These are phyloP conservation scores for Psidium friedrichsthalianum DNA, from an alignment of 345 rosid species.

Conservation along the genomic window DNA sequence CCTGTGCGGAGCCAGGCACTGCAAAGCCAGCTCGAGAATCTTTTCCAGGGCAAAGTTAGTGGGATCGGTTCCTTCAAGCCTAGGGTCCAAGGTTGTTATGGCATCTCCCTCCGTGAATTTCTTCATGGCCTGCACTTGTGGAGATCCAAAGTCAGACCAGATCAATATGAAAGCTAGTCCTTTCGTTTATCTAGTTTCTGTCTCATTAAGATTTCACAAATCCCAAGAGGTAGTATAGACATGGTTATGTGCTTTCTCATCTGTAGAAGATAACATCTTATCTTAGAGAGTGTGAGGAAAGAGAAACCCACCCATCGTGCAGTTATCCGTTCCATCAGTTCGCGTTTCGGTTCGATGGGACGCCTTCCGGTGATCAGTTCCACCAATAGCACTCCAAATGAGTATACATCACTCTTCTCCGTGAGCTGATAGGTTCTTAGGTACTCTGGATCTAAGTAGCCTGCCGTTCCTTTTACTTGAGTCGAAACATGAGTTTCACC, in stretches of 20 bases:
- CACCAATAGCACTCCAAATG: slow-evolving; percentile 78
- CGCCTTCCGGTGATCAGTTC: slow-evolving; percentile 78
- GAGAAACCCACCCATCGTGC: slow-evolving; percentile 55
- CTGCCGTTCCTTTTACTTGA: slow-evolving; percentile 97
- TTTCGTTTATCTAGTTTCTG: background rate
- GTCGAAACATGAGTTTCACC: slow-evolving; percentile 92
- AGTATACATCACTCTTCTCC: slow-evolving; percentile 89
- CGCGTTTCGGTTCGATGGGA: slow-evolving; percentile 70
- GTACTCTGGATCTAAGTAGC: slow-evolving; percentile 92
- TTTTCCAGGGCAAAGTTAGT: slow-evolving; percentile 55
- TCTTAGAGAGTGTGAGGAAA: background rate
- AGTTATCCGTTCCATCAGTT: slow-evolving; percentile 68
- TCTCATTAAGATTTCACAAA: background rate
- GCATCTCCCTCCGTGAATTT: slow-evolving; percentile 61
- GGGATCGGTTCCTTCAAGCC: slow-evolving; percentile 34
- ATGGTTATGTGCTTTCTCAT: background rate
- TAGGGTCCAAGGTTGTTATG: slow-evolving; percentile 51
- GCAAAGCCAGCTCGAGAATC: slow-evolving; percentile 61
- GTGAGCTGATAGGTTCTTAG: slow-evolving; percentile 81
- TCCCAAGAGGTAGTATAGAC: background rate
- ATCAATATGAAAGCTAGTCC: background rate
- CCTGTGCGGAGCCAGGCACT: slow-evolving; percentile 65
- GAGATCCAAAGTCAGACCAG: background rate
- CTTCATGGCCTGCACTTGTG: slow-evolving; percentile 58
- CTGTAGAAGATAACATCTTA: background rate